phyloP scores from a whole-genome alignment of 371 early-diverging fungal species.

The Mortierella sp. region DNA sequence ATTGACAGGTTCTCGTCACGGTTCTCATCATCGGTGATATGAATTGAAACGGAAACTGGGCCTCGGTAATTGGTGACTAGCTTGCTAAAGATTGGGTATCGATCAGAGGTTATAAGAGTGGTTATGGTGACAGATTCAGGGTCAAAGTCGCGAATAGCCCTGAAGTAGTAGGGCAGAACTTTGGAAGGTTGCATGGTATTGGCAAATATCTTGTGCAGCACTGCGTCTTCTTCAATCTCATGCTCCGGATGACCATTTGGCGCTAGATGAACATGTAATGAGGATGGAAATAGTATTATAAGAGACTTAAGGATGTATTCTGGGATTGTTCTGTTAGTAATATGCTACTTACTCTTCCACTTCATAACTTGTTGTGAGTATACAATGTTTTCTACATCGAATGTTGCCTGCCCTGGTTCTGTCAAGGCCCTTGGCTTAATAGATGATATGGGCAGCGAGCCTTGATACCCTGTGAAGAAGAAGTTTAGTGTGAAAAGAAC shows the following conservation, averaged over 20 bases:
- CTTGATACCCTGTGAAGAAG: conserved; percentile 21
- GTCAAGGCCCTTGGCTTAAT: conserved; percentile 30
- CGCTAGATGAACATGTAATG: not conserved
- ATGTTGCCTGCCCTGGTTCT: conserved; percentile 39
- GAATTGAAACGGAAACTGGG: conserved; percentile 67
- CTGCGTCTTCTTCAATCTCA: conserved; percentile 44
- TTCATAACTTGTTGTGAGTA: conserved; percentile 40
- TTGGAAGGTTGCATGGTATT: conserved; percentile 60
- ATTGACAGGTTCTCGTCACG: conserved; percentile 50
- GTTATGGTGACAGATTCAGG: conserved; percentile 57
- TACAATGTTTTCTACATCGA: conserved; percentile 41
- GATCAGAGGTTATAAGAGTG: conserved; percentile 63
- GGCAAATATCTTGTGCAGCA: conserved; percentile 60
- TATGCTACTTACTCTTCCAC: conserved; percentile 35
- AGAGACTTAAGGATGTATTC: not conserved
- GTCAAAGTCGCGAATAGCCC: conserved; percentile 48
- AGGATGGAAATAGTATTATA: not conserved
- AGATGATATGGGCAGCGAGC: not conserved
- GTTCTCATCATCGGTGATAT: conserved; percentile 60
- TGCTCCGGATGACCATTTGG: conserved; percentile 17
- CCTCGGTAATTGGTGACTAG: conserved; percentile 62
- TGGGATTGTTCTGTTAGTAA: not conserved
- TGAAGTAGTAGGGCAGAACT: conserved; percentile 60
- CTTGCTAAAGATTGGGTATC: conserved; percentile 59
- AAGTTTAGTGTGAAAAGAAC: conserved; percentile 40